Percentiles rank a stretch among this genome's conserved stretches.
phyloP scores from a whole-genome alignment of 2,329 filamentous ascomycete species.

The Neonectria sp. region DNA sequence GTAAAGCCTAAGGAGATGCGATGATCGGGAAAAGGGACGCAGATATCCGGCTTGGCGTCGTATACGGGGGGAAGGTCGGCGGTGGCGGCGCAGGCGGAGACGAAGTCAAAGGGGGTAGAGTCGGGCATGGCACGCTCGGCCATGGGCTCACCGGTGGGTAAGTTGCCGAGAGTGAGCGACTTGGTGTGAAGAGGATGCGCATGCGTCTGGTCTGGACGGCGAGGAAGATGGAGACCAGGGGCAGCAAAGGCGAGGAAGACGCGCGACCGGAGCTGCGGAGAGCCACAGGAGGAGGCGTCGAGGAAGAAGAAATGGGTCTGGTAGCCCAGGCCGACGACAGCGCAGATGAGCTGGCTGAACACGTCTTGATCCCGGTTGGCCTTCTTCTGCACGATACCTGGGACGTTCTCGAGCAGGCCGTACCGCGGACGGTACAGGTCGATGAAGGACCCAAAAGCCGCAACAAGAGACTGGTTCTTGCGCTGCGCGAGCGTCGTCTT shows the following conservation, averaged over 20 bases:
- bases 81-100: constrained; percentile 68
- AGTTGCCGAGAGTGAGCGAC: constrained; percentile 65
- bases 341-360: constrained; percentile 80
- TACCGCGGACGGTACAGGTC: constrained; percentile 84
- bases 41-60: constrained; percentile 74
- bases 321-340: constrained; percentile 83
- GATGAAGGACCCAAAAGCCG: constrained; percentile 81
- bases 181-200: constrained; percentile 63
- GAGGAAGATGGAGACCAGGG: constrained; percentile 72
- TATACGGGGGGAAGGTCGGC: constrained; percentile 74
- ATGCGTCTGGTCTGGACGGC: constrained; percentile 73
- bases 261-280: constrained; percentile 75
- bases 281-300: constrained; percentile 79
- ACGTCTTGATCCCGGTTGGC: constrained; percentile 71
- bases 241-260: constrained; percentile 82
- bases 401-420: constrained; percentile 84
- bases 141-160: constrained; percentile 73
- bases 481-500: constrained; percentile 69
- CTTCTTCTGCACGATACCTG: constrained; percentile 70
- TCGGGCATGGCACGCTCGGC: constrained; percentile 60
- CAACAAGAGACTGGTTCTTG: constrained; percentile 83
- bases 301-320: constrained; percentile 78
- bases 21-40: constrained; percentile 79
- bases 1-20: constrained; percentile 63
- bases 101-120: constrained; percentile 72